Base-by-base conservation (phyloP, 129 eudicot genomes). In the Ambrosia trifida region DNA sequence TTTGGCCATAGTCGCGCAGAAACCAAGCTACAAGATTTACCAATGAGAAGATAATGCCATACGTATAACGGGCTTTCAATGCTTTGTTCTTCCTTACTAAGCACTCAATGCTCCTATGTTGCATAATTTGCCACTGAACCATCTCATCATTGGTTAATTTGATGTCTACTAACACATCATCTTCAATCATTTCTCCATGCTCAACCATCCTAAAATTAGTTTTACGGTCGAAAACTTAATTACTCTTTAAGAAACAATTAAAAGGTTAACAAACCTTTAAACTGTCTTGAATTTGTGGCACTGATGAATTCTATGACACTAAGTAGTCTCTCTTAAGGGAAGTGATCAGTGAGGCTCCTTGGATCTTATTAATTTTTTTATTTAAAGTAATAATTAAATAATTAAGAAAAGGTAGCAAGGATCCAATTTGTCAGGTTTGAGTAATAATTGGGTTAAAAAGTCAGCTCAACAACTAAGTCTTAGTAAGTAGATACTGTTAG, bases 1-100 rank as follows among this genome's bases (percentile, higher is more conserved):
- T 74, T 72, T 83, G 87, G 11, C 95, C 95, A 79, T 94, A 94
- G 72, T 94, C 98, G 16, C 96, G 92, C 40, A 89, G 76, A 77
- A 84, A 81, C 98, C 98, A 94, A 69, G 92, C 98, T 52, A 89
- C 75, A 14, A 94, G 82, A 70, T 87, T 94, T 24, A 88, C 82
- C 3, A 87, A 50, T 53, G 87, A 75, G 77, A 94, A 94, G 69
- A 94, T 81, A 49, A 87, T 85, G 70, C 98, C 98, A 79, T 94
- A 94, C 1, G 71, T 82, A 80, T 80, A 94, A 11, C 97, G 95
- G n/a, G 86, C 97, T 80, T 85, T 79, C 74, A 84, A 63, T 53
- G 97, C 78, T 51, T 71, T 90, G 72, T 76, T 87, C 77, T 70
- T 82, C 49, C 64, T 57, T 30, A 72, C 60, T 11, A 79, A 69